A percentile compares a stretch with the other conserved stretches of the same genome.
phyloP scores from a whole-genome alignment of 345 rosid species.

The Syzygium jambos region DNA sequence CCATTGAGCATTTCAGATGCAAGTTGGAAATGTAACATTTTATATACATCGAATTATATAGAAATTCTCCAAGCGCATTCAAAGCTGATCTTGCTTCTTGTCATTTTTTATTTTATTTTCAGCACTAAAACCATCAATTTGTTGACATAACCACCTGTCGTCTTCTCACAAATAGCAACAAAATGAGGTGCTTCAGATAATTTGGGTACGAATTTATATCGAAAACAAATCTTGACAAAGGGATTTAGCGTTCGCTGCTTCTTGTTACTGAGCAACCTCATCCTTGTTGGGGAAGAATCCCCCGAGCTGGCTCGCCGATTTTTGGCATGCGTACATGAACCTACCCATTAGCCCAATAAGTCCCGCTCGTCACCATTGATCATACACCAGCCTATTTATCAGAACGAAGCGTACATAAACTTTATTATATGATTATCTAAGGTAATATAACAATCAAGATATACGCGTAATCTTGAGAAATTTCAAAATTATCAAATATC shows the following conservation, averaged over 20 bases:
- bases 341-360: slow-evolving; percentile 84
- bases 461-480: neutral
- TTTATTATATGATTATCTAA: neutral
- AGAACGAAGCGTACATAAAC: too few species aligned
- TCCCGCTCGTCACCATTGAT: neutral
- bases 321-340: slow-evolving; percentile 98
- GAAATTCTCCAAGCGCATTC: too few species aligned
- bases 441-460: neutral
- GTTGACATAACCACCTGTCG: neutral
- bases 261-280: slow-evolving; percentile 62
- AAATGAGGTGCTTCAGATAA: neutral
- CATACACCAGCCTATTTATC: neutral
- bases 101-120: neutral
- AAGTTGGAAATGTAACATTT: neutral
- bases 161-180: neutral
- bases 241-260: slow-evolving; percentile 26
- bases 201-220: neutral
- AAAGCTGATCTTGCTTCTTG: too few species aligned
- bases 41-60: too few species aligned
- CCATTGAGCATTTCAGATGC: neutral
- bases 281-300: slow-evolving; percentile 83
- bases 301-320: slow-evolving; percentile 90
- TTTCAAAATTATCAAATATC: neutral
- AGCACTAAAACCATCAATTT: neutral
- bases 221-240: neutral